Conservation (phyloP, 1,284 basidiomycete genomes). For the Psilocybe mexicana region DNA sequence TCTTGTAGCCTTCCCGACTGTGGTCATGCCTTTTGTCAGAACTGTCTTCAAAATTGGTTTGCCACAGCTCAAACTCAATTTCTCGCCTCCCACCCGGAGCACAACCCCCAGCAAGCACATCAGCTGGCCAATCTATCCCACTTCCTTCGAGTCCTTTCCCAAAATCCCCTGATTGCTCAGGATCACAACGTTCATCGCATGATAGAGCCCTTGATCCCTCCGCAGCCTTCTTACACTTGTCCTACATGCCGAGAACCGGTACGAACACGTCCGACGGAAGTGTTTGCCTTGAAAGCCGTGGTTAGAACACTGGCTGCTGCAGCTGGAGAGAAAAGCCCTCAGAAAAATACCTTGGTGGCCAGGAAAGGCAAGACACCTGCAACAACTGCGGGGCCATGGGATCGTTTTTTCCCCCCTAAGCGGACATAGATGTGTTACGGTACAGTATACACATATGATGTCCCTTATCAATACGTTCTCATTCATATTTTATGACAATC, state of each 20-base stretch:
- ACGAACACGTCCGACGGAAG: conserved; percentile 52
- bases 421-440: conserved; percentile 6
- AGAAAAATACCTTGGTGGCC: conserved; percentile 19
- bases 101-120: conserved; percentile 33
- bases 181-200: conserved; percentile 28
- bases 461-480: not conserved
- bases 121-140: conserved; percentile 8
- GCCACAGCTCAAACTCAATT: conserved; percentile 49
- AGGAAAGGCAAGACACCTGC: conserved; percentile 23
- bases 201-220: conserved; percentile 27
- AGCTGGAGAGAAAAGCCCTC: conserved; percentile 47
- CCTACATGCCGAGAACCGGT: conserved; percentile 61
- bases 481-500: not conserved
- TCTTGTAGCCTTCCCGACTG: conserved; percentile 54
- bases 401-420: conserved; percentile 48
- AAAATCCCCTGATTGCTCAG: conserved; percentile 19
- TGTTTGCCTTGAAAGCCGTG: conserved; percentile 59
- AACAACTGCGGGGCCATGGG: conserved; percentile 42
- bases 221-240: conserved; percentile 57
- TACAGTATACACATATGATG: no score
- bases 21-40: conserved; percentile 68
- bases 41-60: conserved; percentile 70
- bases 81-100: conserved; percentile 46
- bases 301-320: conserved; percentile 47
- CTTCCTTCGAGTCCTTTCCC: conserved; percentile 10